phyloP scores from a whole-genome alignment of 2,329 filamentous ascomycete species.

The Aureobasidium pullulans region DNA sequence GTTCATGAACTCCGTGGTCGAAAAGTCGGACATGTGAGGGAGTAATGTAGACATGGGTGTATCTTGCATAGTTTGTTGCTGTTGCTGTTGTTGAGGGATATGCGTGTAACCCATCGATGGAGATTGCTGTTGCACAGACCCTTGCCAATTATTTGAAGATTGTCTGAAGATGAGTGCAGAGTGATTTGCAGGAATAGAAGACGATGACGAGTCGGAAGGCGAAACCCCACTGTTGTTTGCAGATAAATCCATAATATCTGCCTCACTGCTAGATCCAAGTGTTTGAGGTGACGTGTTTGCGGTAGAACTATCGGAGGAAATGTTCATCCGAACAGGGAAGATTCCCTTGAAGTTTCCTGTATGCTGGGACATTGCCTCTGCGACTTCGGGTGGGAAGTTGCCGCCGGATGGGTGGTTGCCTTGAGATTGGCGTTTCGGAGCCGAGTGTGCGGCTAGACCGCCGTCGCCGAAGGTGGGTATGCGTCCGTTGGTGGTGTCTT shows the following conservation, averaged over 20 bases:
- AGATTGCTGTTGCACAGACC: neutral
- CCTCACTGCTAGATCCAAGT: neutral
- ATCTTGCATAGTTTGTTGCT: neutral
- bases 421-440: neutral
- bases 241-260: neutral
- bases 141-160: neutral
- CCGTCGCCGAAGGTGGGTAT: conserved; percentile 5
- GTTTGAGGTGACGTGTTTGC: conserved; percentile 3
- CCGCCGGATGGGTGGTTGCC: neutral
- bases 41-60: neutral
- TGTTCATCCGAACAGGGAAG: neutral
- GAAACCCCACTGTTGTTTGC: neutral
- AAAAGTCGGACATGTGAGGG: neutral
- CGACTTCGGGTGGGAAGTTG: neutral
- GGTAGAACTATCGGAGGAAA: neutral
- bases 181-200: neutral
- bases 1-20: neutral
- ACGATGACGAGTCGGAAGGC: neutral
- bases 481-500: neutral
- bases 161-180: neutral
- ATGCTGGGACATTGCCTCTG: neutral
- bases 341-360: conserved; percentile 8
- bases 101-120: neutral
- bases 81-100: neutral
- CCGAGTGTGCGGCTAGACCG: conserved; percentile 7